Evolutionary conservation across 2,329 filamentous ascomycete genomes (phyloP).

Genomic region (Fonsecaea monophora): DNA sequence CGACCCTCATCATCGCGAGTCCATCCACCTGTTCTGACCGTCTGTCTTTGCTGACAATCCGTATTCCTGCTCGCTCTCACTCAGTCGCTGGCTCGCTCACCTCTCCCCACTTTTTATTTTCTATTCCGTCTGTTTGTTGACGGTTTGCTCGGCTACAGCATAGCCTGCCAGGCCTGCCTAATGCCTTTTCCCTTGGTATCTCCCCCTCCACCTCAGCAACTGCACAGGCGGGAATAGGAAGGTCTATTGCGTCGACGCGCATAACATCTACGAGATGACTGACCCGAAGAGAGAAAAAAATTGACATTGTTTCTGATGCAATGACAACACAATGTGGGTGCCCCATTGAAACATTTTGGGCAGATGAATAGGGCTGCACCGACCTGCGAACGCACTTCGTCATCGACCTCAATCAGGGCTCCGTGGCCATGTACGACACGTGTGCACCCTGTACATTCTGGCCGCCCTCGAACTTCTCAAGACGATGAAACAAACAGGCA

Average conservation of each 20-base stretch:
- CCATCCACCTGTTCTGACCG: background rate
- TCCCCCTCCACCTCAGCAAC: slow-evolving; percentile 6
- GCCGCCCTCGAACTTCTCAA: slow-evolving; percentile 13
- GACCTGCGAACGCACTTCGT: background rate
- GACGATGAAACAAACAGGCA: slow-evolving; percentile 31
- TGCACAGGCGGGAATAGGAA: slow-evolving; percentile 3
- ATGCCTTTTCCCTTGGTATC: background rate
- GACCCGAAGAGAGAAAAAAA: background rate
- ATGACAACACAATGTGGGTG: slow-evolving; percentile 2
- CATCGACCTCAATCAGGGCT: slow-evolving; percentile 4
- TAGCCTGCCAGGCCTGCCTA: background rate
- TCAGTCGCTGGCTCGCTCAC: background rate
- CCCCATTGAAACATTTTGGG: background rate
- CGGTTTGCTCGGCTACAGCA: slow-evolving; percentile 10
- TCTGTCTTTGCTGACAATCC: slow-evolving; percentile 15
- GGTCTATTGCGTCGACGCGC: slow-evolving; percentile 18
- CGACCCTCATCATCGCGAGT: background rate
- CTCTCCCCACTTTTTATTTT: slow-evolving; percentile 4
- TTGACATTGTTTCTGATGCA: background rate
- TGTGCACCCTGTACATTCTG: slow-evolving; percentile 14
- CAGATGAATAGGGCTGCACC: background rate
- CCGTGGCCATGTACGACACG: slow-evolving; percentile 13
- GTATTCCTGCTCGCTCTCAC: background rate
- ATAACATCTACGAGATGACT: slow-evolving; percentile 19
- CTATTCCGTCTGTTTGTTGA: slow-evolving; percentile 17